A percentile compares a stretch with the other conserved stretches of the same genome.
phyloP scores from a whole-genome alignment of 225 moss, liverwort and hornwort species.

The Lunularia cruciata region DNA sequence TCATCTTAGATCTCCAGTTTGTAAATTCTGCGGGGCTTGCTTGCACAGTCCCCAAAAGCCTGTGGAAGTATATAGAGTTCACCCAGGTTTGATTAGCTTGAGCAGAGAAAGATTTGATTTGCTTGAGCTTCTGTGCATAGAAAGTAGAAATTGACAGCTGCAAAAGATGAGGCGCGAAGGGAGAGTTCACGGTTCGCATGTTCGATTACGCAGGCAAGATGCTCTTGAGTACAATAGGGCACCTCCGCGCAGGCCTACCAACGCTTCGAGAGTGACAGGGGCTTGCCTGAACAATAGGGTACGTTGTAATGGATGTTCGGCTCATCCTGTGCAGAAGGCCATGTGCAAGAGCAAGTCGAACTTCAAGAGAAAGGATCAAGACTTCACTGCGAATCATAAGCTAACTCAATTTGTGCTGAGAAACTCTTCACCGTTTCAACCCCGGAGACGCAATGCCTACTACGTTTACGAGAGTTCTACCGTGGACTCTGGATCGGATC shows the following conservation, averaged over 20 bases:
- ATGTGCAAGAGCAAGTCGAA: constrained; percentile 31
- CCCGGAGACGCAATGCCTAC: too few relatives aligned
- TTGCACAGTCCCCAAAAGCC: too few relatives aligned
- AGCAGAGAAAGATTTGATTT: too few relatives aligned
- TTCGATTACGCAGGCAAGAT: constrained; percentile 23
- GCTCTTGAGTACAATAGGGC: background rate
- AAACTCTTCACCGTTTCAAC: too few relatives aligned
- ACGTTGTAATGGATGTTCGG: constrained; percentile 2
- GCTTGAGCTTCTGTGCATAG: too few relatives aligned
- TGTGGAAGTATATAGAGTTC: too few relatives aligned
- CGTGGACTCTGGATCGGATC: background rate
- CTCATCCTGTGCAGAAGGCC: constrained; percentile 21
- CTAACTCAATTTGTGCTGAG: constrained; percentile 19
- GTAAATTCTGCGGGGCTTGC: too few relatives aligned
- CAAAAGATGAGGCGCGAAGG: constrained; percentile 33
- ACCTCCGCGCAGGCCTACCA: constrained; percentile 23
- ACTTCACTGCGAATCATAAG: constrained; percentile 33
- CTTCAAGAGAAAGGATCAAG: constrained; percentile 28
- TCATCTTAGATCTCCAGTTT: too few relatives aligned
- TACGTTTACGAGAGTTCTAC: background rate
- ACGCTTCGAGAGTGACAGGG: constrained; percentile 13
- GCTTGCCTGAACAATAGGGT: constrained; percentile 16
- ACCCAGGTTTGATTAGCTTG: too few relatives aligned
- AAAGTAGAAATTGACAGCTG: too few relatives aligned
- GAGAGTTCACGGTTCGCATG: constrained; percentile 26